Evolutionary conservation across 1,284 basidiomycete genomes (phyloP), one percentile per base, ranked within the genome.

Genomic region (Termitomyces sp.): DNA sequence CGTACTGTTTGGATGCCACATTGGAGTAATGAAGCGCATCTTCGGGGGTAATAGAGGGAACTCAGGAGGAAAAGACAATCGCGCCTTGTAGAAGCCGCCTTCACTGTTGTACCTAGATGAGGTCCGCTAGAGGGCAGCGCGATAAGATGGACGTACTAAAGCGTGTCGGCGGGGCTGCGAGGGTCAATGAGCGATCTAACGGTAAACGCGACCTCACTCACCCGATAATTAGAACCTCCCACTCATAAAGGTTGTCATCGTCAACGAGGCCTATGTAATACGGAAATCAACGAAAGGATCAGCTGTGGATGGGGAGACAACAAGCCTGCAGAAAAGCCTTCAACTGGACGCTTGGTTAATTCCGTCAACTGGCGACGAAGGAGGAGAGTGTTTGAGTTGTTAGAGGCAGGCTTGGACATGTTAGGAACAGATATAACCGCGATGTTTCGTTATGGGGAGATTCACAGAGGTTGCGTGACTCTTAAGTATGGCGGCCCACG

Each of bases 1-100:
- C 83, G 66, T 61, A 96, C 95, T 92, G 72, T 98, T 99, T 12
- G 97, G 96, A 73, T 99, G 96, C 96, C 96, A 98, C 95, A 99
- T 98, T 58, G 86, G 86, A 5, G 94, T 94, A 60, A 90, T 81
- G 70, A 99, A 99, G 54, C 84, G 84, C 92, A 99, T 94, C 83
- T 92, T 96, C 38, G 96, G 96, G 17, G 96, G 96, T 38, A 88
- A 76, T 51, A 98, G 74, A 17, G 96, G 96, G 70, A 89, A 99
- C 70, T 97, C 93, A 30, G 83, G 75, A 19, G 94, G 94, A 73
- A 98, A 98, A 5, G 84, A 80, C 59, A 98, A 74, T 51, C 88
- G 80, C 13, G 93, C 92, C 73, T 91, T 93, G 73, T 95, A 88
- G 70, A 97, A 91, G 10, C 90, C 94, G 59, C 94, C 94, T 73